Evolutionary conservation across 441 rosid species (phyloP).

Genomic region (Adansonia rubrostipa): DNA sequence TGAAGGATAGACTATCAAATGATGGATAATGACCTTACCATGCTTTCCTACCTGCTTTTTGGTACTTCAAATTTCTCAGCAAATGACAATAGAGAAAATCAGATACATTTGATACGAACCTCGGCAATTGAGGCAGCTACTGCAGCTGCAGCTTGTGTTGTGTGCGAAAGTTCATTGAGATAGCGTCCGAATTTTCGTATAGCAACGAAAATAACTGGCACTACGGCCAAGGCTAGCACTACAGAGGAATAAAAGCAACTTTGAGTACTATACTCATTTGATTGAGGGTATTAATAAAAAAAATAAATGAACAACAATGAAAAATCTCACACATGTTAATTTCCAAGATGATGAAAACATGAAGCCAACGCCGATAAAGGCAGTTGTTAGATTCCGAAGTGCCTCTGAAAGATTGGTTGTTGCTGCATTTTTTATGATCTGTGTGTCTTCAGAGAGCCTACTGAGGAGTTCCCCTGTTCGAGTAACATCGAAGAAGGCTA

Average conservation of each 20-base stretch:
- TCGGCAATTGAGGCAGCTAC: conserved; percentile 92
- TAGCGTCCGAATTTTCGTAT: conserved; percentile 76
- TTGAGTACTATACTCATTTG: conserved; percentile 11
- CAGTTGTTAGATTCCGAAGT: conserved; percentile 77
- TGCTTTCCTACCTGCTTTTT: not conserved
- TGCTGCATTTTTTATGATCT: conserved; percentile 95
- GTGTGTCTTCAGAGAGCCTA: conserved; percentile 93
- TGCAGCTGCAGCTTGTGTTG: conserved; percentile 96
- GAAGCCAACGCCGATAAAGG: conserved; percentile 80
- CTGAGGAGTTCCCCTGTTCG: conserved; percentile 95
- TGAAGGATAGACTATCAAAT: conserved; percentile 8
- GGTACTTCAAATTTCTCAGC: not conserved
- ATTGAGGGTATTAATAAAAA: conserved; percentile 18
- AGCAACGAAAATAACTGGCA: conserved; percentile 76
- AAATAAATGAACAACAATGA: not conserved
- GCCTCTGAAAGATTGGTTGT: conserved; percentile 97
- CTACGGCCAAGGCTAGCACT: conserved; percentile 87
- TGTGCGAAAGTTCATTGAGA: conserved; percentile 88
- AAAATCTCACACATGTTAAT: conserved; percentile 59
- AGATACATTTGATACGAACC: conserved; percentile 43
- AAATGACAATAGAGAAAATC: not conserved
- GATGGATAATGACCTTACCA: not conserved
- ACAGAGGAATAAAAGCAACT: conserved; percentile 24
- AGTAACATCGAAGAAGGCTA: conserved; percentile 90
- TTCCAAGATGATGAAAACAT: conserved; percentile 96